phyloP scores from a whole-genome alignment of 2,329 filamentous ascomycete species.

The Stylonectria norvegica region DNA sequence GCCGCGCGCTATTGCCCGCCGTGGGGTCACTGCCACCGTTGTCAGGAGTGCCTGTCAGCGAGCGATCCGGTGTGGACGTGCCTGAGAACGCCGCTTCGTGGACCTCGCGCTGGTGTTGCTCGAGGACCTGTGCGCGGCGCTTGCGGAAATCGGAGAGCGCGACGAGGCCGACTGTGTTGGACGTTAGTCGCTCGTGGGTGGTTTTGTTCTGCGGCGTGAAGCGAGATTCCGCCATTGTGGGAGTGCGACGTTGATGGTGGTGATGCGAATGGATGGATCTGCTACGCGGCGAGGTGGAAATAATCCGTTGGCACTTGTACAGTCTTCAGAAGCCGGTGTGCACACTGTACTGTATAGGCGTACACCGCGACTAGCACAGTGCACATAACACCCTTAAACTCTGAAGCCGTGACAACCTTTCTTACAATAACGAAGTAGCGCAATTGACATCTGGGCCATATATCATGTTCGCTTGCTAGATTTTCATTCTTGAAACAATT shows the following conservation, averaged over 20 bases:
- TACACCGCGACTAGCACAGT: no score
- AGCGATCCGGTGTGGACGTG: constrained; percentile 48
- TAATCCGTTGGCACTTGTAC: no score
- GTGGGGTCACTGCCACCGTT: constrained; percentile 37
- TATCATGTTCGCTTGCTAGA: no score
- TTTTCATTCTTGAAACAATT: no score
- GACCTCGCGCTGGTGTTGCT: constrained; percentile 80
- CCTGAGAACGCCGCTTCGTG: constrained; percentile 55
- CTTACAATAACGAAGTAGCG: no score
- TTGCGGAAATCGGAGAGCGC: constrained; percentile 93
- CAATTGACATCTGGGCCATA: no score
- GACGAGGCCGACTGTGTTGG: constrained; percentile 85
- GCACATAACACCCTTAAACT: no score
- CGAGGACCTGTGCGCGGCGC: constrained; percentile 87
- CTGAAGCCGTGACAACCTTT: no score
- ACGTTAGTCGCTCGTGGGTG: constrained; percentile 77
- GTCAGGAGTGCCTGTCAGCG: constrained; percentile 47
- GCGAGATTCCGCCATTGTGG: constrained; percentile 52
- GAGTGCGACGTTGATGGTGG: constrained; percentile 1
- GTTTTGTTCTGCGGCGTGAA: constrained; percentile 75
- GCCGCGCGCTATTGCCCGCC: constrained; percentile 20
- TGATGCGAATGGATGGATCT: background rate
- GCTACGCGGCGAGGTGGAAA: constrained; percentile 1
- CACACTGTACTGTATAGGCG: no score
- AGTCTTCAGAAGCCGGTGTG: no score